phyloP scores from a whole-genome alignment of 169 alveolate genomes.

The Babesia bovis region DNA sequence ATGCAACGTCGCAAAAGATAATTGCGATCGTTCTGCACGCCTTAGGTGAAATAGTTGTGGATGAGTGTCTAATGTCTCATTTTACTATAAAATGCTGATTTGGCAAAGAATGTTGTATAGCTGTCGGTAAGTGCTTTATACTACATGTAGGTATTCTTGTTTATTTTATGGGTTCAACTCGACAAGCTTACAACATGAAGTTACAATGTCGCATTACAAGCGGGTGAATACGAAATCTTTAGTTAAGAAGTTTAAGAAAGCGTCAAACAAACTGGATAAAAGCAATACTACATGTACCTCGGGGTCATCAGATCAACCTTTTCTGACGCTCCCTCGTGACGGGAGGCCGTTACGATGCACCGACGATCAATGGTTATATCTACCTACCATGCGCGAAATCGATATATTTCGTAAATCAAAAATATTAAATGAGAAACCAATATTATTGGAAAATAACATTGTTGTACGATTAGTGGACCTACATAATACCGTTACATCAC shows the following conservation, averaged over 20 bases:
- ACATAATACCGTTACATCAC: conserved; percentile 75
- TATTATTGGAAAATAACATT: conserved; percentile 79
- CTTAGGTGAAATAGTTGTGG: no score
- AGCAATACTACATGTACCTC: no score
- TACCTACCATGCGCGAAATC: conserved; percentile 40
- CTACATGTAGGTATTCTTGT: not conserved
- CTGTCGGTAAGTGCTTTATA: not conserved
- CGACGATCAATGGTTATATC: conserved; percentile 64
- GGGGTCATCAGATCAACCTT: no score
- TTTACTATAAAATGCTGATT: no score
- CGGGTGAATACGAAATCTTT: no score
- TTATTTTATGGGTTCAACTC: not conserved
- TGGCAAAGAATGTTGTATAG: not conserved
- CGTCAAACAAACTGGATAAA: no score
- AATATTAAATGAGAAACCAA: conserved; percentile 61
- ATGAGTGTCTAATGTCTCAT: no score
- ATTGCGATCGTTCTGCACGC: no score
- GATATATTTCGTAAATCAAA: conserved; percentile 39
- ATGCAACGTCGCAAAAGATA: conserved; percentile 31
- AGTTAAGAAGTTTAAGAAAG: no score
- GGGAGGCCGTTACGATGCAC: conserved; percentile 46
- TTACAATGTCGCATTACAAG: no score
- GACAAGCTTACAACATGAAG: no score
- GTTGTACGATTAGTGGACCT: conserved; percentile 76
- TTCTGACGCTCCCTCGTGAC: conserved; percentile 18